Evolutionary conservation across 805 yeast genomes (phyloP), one percentile per base, ranked within the genome.

Genomic region (Lachancea fermentati): DNA sequence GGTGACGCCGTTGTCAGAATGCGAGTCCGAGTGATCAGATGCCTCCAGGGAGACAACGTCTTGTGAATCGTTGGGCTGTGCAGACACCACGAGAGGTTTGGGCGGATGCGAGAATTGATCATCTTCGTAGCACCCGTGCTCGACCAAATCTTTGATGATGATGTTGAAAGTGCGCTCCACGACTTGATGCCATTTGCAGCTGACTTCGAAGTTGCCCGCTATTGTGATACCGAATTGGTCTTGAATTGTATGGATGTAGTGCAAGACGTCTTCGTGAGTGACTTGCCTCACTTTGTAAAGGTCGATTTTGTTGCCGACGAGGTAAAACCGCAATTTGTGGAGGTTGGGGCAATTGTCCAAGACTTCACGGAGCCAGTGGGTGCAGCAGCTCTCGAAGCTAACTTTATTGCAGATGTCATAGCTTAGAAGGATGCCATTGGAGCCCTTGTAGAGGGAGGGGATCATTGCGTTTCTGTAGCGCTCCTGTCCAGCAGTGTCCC

Each of bases 401-500:
- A 54, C 49, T 17, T 45, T 45, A 42, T 63, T 62, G n/a, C 69
- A 62, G 7, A 71, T 66, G 48, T 72, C 76, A 52, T 69, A 72
- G 1, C 68, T 63, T 17, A 72, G 43, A 11, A 72, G 48, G 8
- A 72, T 60, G 3, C 75, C 76, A 39, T 71, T 66, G 5, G 75
- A 66, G n/a, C 69, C 70, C 50, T 68, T 66, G 49, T 70, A 71
- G 19, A 71, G 41, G 3, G 69, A 60, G 5, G 75, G 73, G 30
- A 69, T 66, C 53, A 61, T 55, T 4, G 70, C 69, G 34, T 71
- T 69, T 44, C 72, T 58, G 43, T 67, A 72, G 37, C 75, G 56
- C 48, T 71, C 75, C 52, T 71, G 75, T 3, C 76, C 76, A 3
- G 76, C 76, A 11, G 76, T 71, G 47, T 71, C 76, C 75, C 76